Percentiles rank a stretch among this genome's conserved stretches.
Conservation (phyloP, 2,329 filamentous ascomycete genomes). For the Calonectria pteridis region DNA sequence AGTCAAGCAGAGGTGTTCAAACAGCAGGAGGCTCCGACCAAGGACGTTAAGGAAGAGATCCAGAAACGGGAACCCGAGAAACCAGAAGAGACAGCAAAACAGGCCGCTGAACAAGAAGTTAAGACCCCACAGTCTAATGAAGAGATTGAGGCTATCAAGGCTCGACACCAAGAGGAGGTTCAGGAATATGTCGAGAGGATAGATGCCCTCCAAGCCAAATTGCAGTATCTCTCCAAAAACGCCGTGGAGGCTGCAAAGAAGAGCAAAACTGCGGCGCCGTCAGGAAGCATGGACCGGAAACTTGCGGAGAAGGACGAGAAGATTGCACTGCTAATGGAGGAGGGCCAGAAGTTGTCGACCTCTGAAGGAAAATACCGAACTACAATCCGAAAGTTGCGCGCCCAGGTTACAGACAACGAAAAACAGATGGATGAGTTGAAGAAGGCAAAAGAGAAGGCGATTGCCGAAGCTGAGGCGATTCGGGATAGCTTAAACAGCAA, state of each 20-base stretch:
- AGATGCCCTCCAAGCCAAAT: conserved; percentile 90
- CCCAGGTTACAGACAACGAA: conserved; percentile 74
- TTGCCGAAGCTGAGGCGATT: conserved; percentile 61
- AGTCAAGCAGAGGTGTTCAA: not conserved
- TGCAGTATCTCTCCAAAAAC: conserved; percentile 88
- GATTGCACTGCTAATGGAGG: conserved; percentile 90
- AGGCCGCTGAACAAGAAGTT: not conserved
- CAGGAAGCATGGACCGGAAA: conserved; percentile 80
- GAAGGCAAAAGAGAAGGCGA: conserved; percentile 70
- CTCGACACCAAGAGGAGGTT: conserved; percentile 80
- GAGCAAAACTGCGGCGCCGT: conserved; percentile 70
- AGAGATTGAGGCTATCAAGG: conserved; percentile 43
- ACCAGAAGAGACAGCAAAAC: conserved; percentile 5
- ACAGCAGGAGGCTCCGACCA: not conserved
- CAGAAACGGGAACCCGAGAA: not conserved
- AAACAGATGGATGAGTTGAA: conserved; percentile 72
- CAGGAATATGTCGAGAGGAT: conserved; percentile 89
- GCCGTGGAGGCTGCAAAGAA: conserved; percentile 81
- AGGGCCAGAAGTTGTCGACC: conserved; percentile 89
- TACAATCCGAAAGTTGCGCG: conserved; percentile 84
- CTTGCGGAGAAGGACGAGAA: conserved; percentile 91
- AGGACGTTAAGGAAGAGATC: not conserved
- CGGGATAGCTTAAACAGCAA: conserved; percentile 62
- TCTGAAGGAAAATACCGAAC: conserved; percentile 87
- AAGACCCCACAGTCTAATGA: conserved; percentile 23